Conservation (phyloP, 2,329 filamentous ascomycete genomes). For the Pseudopyricularia javanii region DNA sequence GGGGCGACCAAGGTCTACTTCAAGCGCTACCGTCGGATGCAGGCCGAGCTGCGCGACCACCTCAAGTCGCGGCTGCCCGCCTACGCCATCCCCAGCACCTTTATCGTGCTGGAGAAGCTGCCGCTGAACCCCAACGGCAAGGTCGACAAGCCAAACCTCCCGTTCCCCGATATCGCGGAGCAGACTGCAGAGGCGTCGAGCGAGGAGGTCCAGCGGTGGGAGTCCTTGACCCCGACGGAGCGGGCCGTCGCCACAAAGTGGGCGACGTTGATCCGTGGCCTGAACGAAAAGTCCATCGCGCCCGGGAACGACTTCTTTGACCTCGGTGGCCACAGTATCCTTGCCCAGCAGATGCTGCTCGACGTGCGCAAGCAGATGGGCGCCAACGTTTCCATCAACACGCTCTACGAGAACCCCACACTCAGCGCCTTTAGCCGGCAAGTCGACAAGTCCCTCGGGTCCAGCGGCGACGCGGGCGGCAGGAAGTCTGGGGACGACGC, state of each 20-base stretch:
- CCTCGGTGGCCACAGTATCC: slow-evolving; percentile 66
- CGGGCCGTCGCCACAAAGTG: slow-evolving; percentile 58
- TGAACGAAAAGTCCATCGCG: slow-evolving; percentile 56
- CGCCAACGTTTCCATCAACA: slow-evolving; percentile 51
- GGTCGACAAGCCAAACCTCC: slow-evolving; percentile 66
- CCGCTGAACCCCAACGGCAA: slow-evolving; percentile 61
- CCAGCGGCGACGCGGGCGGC: slow-evolving; percentile 17
- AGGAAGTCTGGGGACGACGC: slow-evolving; percentile 17
- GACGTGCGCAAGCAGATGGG: slow-evolving; percentile 35
- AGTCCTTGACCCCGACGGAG: slow-evolving; percentile 42
- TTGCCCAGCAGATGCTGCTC: slow-evolving; percentile 72
- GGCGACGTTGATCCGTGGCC: slow-evolving; percentile 54
- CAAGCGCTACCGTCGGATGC: slow-evolving; percentile 32
- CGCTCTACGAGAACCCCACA: slow-evolving; percentile 54
- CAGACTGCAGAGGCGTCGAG: slow-evolving; percentile 34
- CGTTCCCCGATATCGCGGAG: slow-evolving; percentile 66
- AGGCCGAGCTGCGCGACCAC: slow-evolving; percentile 46
- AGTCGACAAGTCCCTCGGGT: slow-evolving; percentile 18
- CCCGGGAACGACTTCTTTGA: slow-evolving; percentile 60
- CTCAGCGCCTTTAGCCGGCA: slow-evolving; percentile 34
- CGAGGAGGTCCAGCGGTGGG: slow-evolving; percentile 21
- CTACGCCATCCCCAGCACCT: slow-evolving; percentile 65
- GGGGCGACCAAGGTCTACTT: slow-evolving; percentile 27
- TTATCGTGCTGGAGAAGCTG: slow-evolving; percentile 56
- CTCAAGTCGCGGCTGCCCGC: slow-evolving; percentile 59